phyloP scores from a whole-genome alignment of 345 rosid genomes.

The Aquilaria sinensis region DNA sequence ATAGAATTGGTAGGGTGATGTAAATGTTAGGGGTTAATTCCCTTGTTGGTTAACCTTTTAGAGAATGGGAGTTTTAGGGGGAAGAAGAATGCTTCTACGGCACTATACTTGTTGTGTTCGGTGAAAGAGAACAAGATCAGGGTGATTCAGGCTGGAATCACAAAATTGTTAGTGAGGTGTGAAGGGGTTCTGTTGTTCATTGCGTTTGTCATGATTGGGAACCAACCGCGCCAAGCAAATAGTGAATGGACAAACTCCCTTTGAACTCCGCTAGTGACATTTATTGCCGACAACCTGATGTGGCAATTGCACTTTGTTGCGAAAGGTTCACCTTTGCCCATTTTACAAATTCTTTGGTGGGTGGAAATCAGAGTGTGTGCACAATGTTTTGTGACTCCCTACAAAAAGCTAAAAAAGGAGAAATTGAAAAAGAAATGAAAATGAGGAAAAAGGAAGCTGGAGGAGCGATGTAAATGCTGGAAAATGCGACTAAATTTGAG shows the following conservation, averaged over 20 bases:
- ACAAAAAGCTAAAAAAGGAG: no score
- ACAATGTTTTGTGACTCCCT: conserved; percentile 3
- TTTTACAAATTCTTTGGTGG: conserved; percentile 4
- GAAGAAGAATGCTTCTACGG: conserved; percentile 92
- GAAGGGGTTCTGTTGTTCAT: conserved; percentile 97
- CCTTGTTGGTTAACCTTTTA: conserved; percentile 53
- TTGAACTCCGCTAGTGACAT: conserved; percentile 4
- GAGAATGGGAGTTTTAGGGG: conserved; percentile 67
- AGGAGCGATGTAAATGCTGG: no score
- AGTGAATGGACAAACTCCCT: conserved; percentile 24
- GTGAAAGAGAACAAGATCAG: conserved; percentile 74
- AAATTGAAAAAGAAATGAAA: no score
- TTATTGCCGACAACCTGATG: conserved; percentile 12
- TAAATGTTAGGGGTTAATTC: conserved; percentile 51
- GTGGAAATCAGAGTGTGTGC: background rate
- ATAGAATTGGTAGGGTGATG: no score
- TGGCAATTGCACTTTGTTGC: conserved; percentile 9
- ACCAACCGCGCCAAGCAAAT: conserved; percentile 84
- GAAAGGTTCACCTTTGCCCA: background rate
- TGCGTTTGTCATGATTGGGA: conserved; percentile 67
- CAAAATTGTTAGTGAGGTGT: conserved; percentile 75
- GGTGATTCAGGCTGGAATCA: conserved; percentile 71
- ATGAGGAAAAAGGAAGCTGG: no score
- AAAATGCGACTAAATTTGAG: no score
- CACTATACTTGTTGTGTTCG: conserved; percentile 76